Evolutionary conservation across 2,329 filamentous ascomycete species (phyloP), one percentile per base, ranked within the genome.

Genomic region (Talaromyces rugulosus): DNA sequence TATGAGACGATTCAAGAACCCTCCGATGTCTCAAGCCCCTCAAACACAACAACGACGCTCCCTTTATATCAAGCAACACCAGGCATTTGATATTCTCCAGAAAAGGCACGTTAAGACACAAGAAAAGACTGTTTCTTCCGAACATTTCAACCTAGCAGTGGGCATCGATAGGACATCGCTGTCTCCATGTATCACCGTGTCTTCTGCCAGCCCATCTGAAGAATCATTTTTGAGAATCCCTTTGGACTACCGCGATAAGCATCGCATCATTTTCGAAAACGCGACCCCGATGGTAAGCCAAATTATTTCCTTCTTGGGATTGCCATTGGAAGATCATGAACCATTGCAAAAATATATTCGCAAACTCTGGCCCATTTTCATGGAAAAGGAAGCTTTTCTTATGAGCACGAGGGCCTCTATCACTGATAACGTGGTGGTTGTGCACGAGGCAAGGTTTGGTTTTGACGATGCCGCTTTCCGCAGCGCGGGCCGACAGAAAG

Each of bases 401-500:
- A 75, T 89, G 1, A 81, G 85, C 63, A 81, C 83, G 16, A 76
- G 75, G 31, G 72, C 85, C 63, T 77, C 80, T 1, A 68, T 83
- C 23, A 63, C 71, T 1, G 59, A 69, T 12, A 71, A 77, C 14
- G 71, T 77, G 11, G 77, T 89, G 0, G 77, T 83, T 58, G 75
- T 87, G 16, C 80, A 81, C 34, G 78, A 77, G 44, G 82, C 87
- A 0, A 78, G 80, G 55, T 84, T 90, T 67, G 83, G 84, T 63
- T 89, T 91, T 76, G 89, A 91, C 74, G 87, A 90, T 75, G 87
- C 88, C 2, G 87, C 88, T 0, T 87, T 84, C 74, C 82, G 83
- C 60, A 88, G 84, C 68, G 80, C 80, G 1, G 81, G 81, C n/a
- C 83, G 88, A 1, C 87, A 90, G 63, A 73, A 78, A 47, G 83